Evolutionary conservation across 2,329 filamentous ascomycete genomes (phyloP).

Genomic region (Clonostachys solani): DNA sequence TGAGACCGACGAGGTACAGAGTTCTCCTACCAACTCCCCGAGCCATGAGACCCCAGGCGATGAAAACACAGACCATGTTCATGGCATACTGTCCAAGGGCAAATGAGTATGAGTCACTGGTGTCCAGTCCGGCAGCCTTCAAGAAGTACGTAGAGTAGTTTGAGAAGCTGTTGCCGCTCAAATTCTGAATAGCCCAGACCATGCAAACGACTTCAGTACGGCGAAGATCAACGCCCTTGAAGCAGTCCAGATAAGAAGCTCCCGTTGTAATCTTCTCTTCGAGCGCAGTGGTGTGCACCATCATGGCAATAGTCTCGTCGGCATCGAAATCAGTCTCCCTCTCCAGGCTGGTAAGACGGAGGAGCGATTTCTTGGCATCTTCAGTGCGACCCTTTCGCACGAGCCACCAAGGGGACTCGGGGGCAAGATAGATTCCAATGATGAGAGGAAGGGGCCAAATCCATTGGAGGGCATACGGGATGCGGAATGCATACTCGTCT

Average conservation of each 20-base stretch:
- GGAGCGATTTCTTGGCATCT: constrained; percentile 26
- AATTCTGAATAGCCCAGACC: constrained; percentile 34
- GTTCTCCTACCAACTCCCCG: constrained; percentile 36
- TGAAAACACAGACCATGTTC: constrained; percentile 36
- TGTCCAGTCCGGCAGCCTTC: constrained; percentile 32
- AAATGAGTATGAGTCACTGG: constrained; percentile 25
- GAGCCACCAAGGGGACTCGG: constrained; percentile 38
- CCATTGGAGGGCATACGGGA: constrained; percentile 38
- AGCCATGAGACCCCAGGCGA: constrained; percentile 38
- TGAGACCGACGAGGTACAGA: constrained; percentile 39
- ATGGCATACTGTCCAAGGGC: constrained; percentile 35
- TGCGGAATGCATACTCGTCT: constrained; percentile 33
- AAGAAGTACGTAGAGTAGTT: constrained; percentile 56
- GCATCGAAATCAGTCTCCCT: constrained; percentile 16
- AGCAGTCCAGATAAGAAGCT: constrained; percentile 39
- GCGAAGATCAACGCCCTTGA: constrained; percentile 38
- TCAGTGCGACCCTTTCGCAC: constrained; percentile 25
- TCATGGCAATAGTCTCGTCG: constrained; percentile 38
- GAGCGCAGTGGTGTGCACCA: constrained; percentile 43
- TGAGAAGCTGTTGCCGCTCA: constrained; percentile 38
- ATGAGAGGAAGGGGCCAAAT: constrained; percentile 30
- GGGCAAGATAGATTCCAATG: constrained; percentile 25
- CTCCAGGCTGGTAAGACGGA: constrained; percentile 34
- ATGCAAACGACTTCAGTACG: constrained; percentile 40
- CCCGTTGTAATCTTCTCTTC: constrained; percentile 34